phyloP scores from a whole-genome alignment of 2,329 filamentous ascomycete species.

The Trichoderma sp. region DNA sequence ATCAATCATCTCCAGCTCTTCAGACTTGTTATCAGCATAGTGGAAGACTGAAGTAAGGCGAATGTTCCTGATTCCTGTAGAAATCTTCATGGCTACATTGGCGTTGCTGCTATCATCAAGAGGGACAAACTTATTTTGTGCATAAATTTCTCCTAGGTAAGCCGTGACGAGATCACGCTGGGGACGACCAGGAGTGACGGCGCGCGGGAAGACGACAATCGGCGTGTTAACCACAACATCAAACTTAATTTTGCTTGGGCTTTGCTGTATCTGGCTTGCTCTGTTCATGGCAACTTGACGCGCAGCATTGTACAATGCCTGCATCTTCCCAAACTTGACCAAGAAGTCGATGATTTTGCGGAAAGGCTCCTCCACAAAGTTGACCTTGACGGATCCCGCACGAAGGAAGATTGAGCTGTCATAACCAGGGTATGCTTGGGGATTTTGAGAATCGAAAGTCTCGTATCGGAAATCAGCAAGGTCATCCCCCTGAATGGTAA shows the following conservation, averaged over 20 bases:
- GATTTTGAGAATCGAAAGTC: slow-evolving; percentile 77
- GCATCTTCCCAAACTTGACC: slow-evolving; percentile 99
- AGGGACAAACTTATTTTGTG: slow-evolving; percentile 86
- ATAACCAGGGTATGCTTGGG: slow-evolving; percentile 82
- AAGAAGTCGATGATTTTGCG: slow-evolving; percentile 97
- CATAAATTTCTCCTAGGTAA: slow-evolving; percentile 96
- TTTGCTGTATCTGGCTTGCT: slow-evolving; percentile 90
- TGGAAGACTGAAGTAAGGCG: slow-evolving; percentile 87
- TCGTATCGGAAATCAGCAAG: slow-evolving; percentile 97
- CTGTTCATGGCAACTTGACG: slow-evolving; percentile 92
- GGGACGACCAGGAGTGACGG: slow-evolving; percentile 68
- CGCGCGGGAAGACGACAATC: slow-evolving; percentile 89
- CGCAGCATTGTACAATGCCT: slow-evolving; percentile 96
- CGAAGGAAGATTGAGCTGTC: slow-evolving; percentile 89
- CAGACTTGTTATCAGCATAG: slow-evolving; percentile 69
- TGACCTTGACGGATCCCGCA: slow-evolving; percentile 93
- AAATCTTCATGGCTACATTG: slow-evolving; percentile 83
- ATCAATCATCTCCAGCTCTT: slow-evolving; percentile 95
- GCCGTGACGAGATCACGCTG: slow-evolving; percentile 84
- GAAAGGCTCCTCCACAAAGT: slow-evolving; percentile 96
- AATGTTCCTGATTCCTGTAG: slow-evolving; percentile 88
- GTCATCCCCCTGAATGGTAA: slow-evolving; percentile 94
- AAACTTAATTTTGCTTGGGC: slow-evolving; percentile 86
- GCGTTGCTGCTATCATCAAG: slow-evolving; percentile 75
- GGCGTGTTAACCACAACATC: slow-evolving; percentile 93